Percentiles rank a stretch among this genome's conserved stretches.
phyloP scores from a whole-genome alignment of 2,329 filamentous ascomycete species.

The Fusarium metavorans region DNA sequence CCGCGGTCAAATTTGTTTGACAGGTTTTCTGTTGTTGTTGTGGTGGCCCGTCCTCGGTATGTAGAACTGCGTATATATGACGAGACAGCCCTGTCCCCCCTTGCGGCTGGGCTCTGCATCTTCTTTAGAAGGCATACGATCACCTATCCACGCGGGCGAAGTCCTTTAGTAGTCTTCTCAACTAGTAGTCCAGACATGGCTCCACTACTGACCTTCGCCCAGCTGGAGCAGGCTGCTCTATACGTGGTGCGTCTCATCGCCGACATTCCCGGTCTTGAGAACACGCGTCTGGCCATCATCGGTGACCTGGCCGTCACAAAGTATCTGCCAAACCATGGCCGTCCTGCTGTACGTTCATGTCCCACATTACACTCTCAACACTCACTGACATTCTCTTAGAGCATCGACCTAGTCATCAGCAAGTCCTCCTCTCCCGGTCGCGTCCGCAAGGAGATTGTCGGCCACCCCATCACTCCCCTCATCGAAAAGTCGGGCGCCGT shows the following conservation, averaged over 20 bases:
- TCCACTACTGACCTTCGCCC: conserved; percentile 43
- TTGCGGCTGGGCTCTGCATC: not conserved
- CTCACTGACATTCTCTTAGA: conserved; percentile 24
- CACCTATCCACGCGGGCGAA: conserved; percentile 27
- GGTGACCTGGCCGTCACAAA: conserved; percentile 45
- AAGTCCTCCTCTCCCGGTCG: conserved; percentile 47
- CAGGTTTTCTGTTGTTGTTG: not conserved
- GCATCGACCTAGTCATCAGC: conserved; percentile 47
- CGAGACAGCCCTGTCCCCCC: not conserved
- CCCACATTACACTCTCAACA: fast-evolving
- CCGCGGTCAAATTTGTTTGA: conserved; percentile 7
- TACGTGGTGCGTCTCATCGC: conserved; percentile 89
- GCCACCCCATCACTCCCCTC: conserved; percentile 46
- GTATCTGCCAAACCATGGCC: conserved; percentile 38
- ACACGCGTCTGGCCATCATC: conserved; percentile 44
- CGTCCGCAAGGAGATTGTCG: conserved; percentile 45
- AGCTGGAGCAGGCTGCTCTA: conserved; percentile 81
- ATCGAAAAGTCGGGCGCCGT: conserved; percentile 42
- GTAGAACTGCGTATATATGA: conserved; percentile 19
- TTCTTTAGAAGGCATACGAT: not conserved
- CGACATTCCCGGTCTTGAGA: conserved; percentile 44
- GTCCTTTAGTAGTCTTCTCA: conserved; percentile 29
- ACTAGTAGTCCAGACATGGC: conserved; percentile 37
- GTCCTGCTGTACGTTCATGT: conserved; percentile 29
- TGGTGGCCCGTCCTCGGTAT: not conserved